These are phyloP conservation scores for Dictyostelium citrinum DNA, from an alignment of 78 protist genomes.

Conservation along the genomic window DNA sequence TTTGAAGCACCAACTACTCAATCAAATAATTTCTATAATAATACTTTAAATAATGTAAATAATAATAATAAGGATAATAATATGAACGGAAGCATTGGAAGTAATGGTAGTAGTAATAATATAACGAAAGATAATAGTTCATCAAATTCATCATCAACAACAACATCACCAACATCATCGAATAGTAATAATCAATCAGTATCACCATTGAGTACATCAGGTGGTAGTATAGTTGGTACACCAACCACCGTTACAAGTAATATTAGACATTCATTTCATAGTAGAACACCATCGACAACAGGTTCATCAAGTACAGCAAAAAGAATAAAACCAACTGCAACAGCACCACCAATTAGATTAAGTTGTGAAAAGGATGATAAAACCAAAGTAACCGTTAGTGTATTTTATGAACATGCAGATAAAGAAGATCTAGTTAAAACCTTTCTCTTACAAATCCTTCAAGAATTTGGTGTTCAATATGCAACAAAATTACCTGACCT, in stretches of 20 bases:
- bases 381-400: conserved; percentile 37
- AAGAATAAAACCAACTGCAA: conserved; percentile 22
- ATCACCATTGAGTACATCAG: neutral
- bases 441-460: conserved; percentile 8
- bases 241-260: conserved; percentile 8
- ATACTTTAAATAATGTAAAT: neutral
- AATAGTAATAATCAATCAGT: neutral
- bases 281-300: conserved; percentile 68
- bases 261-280: conserved; percentile 43
- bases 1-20: conserved; percentile 44
- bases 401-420: conserved; percentile 44
- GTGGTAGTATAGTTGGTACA: neutral
- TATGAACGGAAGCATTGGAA: neutral
- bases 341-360: conserved; percentile 68
- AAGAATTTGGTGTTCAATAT: conserved; percentile 31
- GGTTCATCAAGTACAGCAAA: conserved; percentile 69
- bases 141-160: neutral
- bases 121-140: neutral
- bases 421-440: conserved; percentile 40
- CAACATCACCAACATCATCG: neutral
- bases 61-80: neutral
- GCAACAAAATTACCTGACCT: conserved; percentile 1
- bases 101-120: neutral
- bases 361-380: conserved; percentile 62
- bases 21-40: neutral